These are phyloP conservation scores for Hypericum androsaemum DNA, from an alignment of 345 rosid genomes.

Conservation along the genomic window DNA sequence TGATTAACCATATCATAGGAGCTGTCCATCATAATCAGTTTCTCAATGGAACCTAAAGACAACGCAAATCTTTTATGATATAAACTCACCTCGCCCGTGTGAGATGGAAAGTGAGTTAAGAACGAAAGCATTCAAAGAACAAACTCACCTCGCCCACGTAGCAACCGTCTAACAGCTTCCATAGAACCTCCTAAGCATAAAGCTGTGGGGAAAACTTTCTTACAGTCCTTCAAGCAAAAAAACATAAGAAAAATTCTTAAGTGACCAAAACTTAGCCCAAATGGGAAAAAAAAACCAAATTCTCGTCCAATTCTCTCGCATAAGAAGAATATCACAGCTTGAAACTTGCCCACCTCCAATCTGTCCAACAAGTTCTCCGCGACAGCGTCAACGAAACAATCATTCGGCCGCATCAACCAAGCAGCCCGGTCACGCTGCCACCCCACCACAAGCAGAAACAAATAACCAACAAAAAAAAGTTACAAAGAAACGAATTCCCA, in stretches of 20 bases:
- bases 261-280: not conserved
- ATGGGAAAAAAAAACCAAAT: not conserved
- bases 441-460: constrained; percentile 6
- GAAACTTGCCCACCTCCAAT: constrained; percentile 43
- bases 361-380: constrained; percentile 89
- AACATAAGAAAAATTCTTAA: not conserved
- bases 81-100: too few species aligned
- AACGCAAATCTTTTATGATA: not conserved
- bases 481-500: not conserved
- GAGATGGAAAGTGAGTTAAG: not conserved
- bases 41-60: constrained; percentile 63
- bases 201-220: constrained; percentile 66
- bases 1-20: constrained; percentile 73
- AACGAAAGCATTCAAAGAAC: not conserved
- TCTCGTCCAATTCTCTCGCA: not conserved
- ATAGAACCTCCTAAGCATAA: constrained; percentile 82
- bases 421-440: constrained; percentile 95
- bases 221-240: constrained; percentile 59
- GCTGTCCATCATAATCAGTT: constrained; percentile 86
- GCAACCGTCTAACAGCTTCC: constrained; percentile 44
- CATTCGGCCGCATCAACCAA: constrained; percentile 60
- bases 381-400: constrained; percentile 71
- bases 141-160: constrained; percentile 66
- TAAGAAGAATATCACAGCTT: not conserved
- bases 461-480: not conserved